phyloP scores from a whole-genome alignment of 2,329 filamentous ascomycete genomes.

The Venturia oleaginea region DNA sequence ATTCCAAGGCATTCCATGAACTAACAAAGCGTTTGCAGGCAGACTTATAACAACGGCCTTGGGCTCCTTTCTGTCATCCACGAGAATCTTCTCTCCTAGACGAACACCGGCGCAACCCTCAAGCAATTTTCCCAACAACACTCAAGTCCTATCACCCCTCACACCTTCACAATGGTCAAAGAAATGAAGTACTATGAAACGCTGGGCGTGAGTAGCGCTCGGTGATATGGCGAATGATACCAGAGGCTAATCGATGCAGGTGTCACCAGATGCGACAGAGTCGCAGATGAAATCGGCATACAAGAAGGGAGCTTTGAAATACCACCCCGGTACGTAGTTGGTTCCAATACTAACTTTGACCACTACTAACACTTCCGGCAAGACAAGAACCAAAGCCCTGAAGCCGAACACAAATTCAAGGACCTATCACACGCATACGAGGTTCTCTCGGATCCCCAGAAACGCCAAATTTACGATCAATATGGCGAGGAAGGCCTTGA shows the following conservation, averaged over 20 bases:
- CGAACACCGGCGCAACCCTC: not conserved
- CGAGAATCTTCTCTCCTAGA: not conserved
- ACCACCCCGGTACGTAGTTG: constrained; percentile 63
- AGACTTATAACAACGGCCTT: not conserved
- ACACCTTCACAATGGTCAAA: constrained; percentile 56
- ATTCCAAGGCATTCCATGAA: not conserved
- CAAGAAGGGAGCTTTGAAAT: constrained; percentile 73
- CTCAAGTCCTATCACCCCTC: not conserved
- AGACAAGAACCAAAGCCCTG: constrained; percentile 98
- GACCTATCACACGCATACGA: constrained; percentile 94
- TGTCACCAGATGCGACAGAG: constrained; percentile 70
- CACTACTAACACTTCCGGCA: constrained; percentile 17
- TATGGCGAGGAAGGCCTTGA: constrained; percentile 96
- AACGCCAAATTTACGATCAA: constrained; percentile 88
- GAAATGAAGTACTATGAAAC: constrained; percentile 72
- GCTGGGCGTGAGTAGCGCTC: constrained; percentile 53
- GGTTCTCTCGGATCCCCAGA: constrained; percentile 82
- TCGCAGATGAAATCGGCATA: constrained; percentile 86
- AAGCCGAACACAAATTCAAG: constrained; percentile 96
- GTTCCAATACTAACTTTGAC: not conserved
- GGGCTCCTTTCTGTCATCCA: not conserved
- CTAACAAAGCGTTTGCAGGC: constrained; percentile 3
- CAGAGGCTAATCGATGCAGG: constrained; percentile 40
- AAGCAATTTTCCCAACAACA: not conserved
- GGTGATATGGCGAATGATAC: not conserved